Conservation (phyloP, 257 asterid species). For the Anisodus tanguticus region DNA sequence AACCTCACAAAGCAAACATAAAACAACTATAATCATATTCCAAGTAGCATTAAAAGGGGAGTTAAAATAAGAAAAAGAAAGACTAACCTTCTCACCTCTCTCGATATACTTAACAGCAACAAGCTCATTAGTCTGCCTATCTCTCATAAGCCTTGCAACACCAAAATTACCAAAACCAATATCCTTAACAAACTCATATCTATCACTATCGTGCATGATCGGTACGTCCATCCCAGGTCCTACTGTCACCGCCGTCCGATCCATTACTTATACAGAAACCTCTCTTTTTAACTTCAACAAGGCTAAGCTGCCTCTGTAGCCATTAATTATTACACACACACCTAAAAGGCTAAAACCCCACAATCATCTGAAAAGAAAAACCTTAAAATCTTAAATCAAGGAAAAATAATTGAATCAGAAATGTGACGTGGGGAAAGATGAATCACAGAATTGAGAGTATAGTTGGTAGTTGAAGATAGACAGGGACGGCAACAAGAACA, state of each 20-base stretch:
- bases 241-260: conserved; percentile 59
- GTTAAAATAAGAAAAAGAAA: background rate
- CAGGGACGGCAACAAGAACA: conserved; percentile 34
- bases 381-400: background rate
- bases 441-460: conserved; percentile 40
- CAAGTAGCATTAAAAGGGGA: background rate
- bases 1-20: background rate
- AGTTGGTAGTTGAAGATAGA: conserved; percentile 43
- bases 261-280: conserved; percentile 45
- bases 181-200: conserved; percentile 86
- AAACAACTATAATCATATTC: background rate
- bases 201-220: conserved; percentile 88
- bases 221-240: conserved; percentile 92
- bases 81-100: conserved; percentile 92
- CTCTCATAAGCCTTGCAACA: conserved; percentile 95
- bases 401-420: background rate
- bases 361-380: background rate
- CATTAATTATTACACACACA: conserved; percentile 11
- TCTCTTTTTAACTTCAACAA: conserved; percentile 19
- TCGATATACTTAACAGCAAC: conserved; percentile 99
- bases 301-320: conserved; percentile 6
- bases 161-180: conserved; percentile 98
- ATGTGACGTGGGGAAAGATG: conserved; percentile 49
- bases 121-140: conserved; percentile 78
- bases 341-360: conserved; percentile 24